Base-by-base conservation (phyloP, 306 rosid genomes). In the Inga oerstediana region DNA sequence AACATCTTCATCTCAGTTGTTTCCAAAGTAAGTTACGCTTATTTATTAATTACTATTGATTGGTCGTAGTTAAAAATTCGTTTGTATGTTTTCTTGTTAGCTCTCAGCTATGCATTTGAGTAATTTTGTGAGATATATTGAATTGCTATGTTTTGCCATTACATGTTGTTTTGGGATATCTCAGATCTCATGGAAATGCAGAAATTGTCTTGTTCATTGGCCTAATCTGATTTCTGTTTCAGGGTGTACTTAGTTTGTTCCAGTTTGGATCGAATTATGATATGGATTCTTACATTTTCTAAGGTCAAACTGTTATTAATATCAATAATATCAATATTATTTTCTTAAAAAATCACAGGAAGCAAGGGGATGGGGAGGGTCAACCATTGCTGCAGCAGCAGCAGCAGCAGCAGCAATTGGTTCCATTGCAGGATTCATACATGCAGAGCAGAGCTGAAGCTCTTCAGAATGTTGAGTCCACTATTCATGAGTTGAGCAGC, bases 371-470 rank as follows among this genome's bases (percentile, higher is more conserved):
- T 85, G 97, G 94, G 84, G 99, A 97, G 85, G 86, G 91, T 88
- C 98, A 92, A 51, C 95, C 99, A 34, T 90, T 91, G 83, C 92
- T 86, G 83, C 90, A 85, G 35, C 88, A 91, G 45, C 85, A 95
- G 35, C 88, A 91, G 45, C 85, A 95, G 51, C 93, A 92, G 54
- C 97, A 96, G 59, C 89, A 97, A 85, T 16, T 91, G 82, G 98
- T 89, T 84, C 97, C 98, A 1, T 85, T 94, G 89, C 99, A 94
- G 89, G 99, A 94, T 75, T 89, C 88, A 82, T 94, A 89, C 93
- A 94, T 94, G 97, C 99, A 97, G 87, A 97, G 97, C 91, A 87
- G 98, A 84, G 97, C 98, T 87, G 98, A 94, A 88, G 97, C 99
- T 81, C 92, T 97, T 86, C 99, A 94, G 80, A 97, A 94, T 86